Base-by-base conservation (phyloP, 1,139 yeast species). In the Debaryomyces udenii region DNA sequence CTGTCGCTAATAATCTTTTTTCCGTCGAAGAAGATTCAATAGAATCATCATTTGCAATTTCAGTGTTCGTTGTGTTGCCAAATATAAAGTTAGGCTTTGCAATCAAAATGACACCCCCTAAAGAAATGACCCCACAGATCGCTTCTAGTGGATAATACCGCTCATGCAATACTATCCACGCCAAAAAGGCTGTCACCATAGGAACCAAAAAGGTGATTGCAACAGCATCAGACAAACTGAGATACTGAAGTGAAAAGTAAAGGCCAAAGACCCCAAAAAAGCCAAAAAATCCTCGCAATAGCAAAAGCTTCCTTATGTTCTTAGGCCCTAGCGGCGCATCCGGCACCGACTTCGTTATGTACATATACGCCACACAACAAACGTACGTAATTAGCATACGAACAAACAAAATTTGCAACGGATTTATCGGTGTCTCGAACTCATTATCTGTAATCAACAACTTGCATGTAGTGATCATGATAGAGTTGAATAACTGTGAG, bases 171-270 rank as follows among this genome's bases (percentile, higher is more conserved):
- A 85, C 57, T 2, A 80, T 52, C 75, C 83, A 83, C 0, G 96
- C 96, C 43, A 85, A 62, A 28, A 88, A 66, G 0, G 90, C 88
- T 0, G 96, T 86, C 17, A 85, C 76, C 47, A 87, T 76, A 0
- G 97, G 97, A 0, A 83, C 73, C 50, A 90, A 64, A 52, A 89
- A 90, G 1, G 94, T 81, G 42, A 90, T 82, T 11, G 88, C 85
- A 1, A 87, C 84, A 0, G 95, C 89, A 52, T 73, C 78, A 37
- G 89, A 81, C n/a, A 87, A 74, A 42, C 88, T 79, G 36, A 90
- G 70, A 58, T 86, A 87, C 62, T 81, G 76, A 47, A 90, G 68
- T 2, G 96, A 80, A 58, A 74, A 87, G 59, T 88, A 89, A 56
- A 84, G 64, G 3, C 89, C 83, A 58, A 83, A 83, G 2, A 86